Base-by-base conservation (phyloP, 495 filamentous ascomycete genomes). In the Penicillium dipodomyicola region DNA sequence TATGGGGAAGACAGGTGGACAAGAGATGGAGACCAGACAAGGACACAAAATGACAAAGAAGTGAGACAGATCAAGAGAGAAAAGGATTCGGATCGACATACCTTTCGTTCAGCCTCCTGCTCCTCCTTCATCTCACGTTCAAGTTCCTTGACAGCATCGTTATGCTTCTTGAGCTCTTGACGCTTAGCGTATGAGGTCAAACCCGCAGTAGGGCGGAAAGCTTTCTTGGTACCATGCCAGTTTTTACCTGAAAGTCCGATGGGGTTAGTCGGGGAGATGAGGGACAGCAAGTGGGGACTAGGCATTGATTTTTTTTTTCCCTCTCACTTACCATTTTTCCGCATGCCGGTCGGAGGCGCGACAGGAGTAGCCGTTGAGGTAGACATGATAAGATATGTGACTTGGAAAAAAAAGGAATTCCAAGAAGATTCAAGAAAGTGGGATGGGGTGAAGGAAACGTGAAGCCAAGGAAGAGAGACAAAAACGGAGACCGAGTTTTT, bases 61-160 rank as follows among this genome's bases (percentile, higher is more conserved):
- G 23, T 44, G 39, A 56, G 23, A 51, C 39, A 41, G 17, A 20
- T 42, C 46, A 22, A 57, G 19, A 12, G 25, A 37, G 8, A 43
- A 46, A 30, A 49, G 25, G 7, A 20, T 33, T 32, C 35, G 29
- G 48, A 47, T 56, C n/a, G 11, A 48, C 72, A 57, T 72, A 96
- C 92, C 81, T 93, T 80, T 78, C 90, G 79, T 67, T 89, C 90
- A 9, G 86, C 84, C 67, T 96, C 91, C 70, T 95, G 96, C 76
- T 97, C 94, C 5, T 90, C 89, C 75, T 94, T 96, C 86, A 98
- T 86, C 68, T 96, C 92, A 67, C 87, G 89, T 73, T 97, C 94
- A 54, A 87, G 88, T 19, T 91, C 88, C 75, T 96, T 98, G 58
- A 87, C 82, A 3, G 87, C 83, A 1, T 85, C 80, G 54, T 86